Base-by-base conservation (phyloP, 352 stramenopile species). In the Globisporangium radiosum region DNA sequence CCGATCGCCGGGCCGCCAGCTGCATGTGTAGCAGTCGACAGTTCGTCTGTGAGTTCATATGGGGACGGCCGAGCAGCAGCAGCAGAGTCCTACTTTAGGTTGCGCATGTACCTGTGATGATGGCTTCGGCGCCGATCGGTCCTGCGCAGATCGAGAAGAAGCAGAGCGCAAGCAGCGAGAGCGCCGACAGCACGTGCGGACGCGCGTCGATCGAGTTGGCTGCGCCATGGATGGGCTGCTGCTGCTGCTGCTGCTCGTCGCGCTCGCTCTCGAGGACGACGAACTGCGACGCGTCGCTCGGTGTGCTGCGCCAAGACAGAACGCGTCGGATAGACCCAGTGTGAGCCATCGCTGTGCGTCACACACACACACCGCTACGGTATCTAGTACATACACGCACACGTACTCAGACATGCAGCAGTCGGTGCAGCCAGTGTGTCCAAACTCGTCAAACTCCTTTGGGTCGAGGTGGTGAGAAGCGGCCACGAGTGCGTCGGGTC, bases 131-230 rank as follows among this genome's bases (percentile, higher is more conserved):
- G 25, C 75, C 70, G 40, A 70, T 65, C 0, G 78, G 75, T 0
- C 74, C 78, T 38, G 74, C 75, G 44, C 68, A 72, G 17, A 83
- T 70, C 0, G 71, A 54, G 66, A 86, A 86, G 65, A 83, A 88
- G 59, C 68, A 73, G 54, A 88, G 61, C 37, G 74, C 74, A n/a
- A 86, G 61, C 25, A 88, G 60, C 15, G 61, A 58, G 15, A 67
- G 40, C 0, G 63, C 78, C 25, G 73, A 75, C 56, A 87, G 60
- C 37, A 78, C 54, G 39, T 62, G 69, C 15, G 52, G 45, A 37
- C 47, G 33, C 7, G 58, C 44, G 57, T 25, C 39, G 43, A 42
- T 53, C 11, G 50, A 39, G 56, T 70, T 38, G 5, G 58, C 5
- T 7, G 14, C 38, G 59, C 17, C 11, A 33, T 54, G 14, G 45